phyloP scores from a whole-genome alignment of 306 rosid species.

The Quercus wislizeni region DNA sequence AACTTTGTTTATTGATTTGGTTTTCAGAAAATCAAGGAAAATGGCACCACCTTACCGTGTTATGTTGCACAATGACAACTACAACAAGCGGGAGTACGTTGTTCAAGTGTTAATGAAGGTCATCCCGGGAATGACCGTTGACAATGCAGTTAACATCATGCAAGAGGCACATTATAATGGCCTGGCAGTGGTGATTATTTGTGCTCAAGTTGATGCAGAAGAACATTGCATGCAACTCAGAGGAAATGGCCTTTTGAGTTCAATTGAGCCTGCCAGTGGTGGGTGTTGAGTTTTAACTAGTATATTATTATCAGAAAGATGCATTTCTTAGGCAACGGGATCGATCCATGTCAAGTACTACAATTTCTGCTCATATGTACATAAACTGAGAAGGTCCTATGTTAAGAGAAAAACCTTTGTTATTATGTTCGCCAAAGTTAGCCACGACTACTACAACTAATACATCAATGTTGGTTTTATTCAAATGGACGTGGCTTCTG shows the following conservation, averaged over 20 bases:
- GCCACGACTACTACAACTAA: neutral
- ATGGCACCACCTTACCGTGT: slow-evolving; percentile 81
- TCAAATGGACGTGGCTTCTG: neutral
- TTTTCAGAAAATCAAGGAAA: slow-evolving; percentile 66
- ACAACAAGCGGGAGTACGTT: slow-evolving; percentile 84
- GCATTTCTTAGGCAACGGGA: neutral
- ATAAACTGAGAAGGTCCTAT: neutral
- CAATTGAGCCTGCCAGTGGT: slow-evolving; percentile 85
- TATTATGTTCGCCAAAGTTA: neutral
- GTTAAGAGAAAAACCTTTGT: neutral
- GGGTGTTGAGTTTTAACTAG: slow-evolving; percentile 43
- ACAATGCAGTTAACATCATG: slow-evolving; percentile 87
- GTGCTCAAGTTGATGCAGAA: slow-evolving; percentile 90
- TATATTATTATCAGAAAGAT: neutral
- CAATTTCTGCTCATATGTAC: neutral
- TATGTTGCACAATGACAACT: slow-evolving; percentile 84
- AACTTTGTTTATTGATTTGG: slow-evolving; percentile 9
- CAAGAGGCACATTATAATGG: slow-evolving; percentile 94
- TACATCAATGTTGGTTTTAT: neutral
- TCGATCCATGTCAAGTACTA: neutral
- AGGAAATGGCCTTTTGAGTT: slow-evolving; percentile 89
- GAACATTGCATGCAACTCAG: slow-evolving; percentile 92
- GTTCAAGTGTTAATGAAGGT: slow-evolving; percentile 97
- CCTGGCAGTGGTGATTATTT: slow-evolving; percentile 72
- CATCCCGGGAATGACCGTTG: slow-evolving; percentile 89